Evolutionary conservation across 1,139 yeast genomes (phyloP).

Genomic region (Blastobotrys elegans): DNA sequence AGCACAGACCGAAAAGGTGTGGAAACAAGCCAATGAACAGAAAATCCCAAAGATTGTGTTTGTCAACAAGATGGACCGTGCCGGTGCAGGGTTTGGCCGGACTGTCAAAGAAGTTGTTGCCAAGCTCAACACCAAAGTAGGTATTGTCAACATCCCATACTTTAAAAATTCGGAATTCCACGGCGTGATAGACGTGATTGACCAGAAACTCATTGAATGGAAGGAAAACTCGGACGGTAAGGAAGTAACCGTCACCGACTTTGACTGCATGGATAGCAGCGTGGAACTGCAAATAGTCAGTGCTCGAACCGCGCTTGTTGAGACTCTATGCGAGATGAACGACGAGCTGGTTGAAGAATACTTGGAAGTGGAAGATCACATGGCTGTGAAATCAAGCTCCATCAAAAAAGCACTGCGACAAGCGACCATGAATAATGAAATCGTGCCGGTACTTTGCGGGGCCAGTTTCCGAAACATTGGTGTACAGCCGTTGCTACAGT

Average conservation of each 20-base stretch:
- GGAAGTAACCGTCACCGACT: constrained; percentile 46
- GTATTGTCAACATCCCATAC: constrained; percentile 74
- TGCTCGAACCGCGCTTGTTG: constrained; percentile 73
- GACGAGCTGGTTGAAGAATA: constrained; percentile 73
- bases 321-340: constrained; percentile 76
- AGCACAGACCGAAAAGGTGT: constrained; percentile 95
- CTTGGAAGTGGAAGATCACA: constrained; percentile 58
- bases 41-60: constrained; percentile 71
- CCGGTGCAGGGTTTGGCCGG: constrained; percentile 90
- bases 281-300: constrained; percentile 44
- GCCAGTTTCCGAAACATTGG: constrained; percentile 91
- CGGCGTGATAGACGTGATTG: constrained; percentile 82
- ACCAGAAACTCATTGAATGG: constrained; percentile 66
- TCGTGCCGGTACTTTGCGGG: constrained; percentile 86
- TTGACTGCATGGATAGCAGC: constrained; percentile 34
- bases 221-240: constrained; percentile 51
- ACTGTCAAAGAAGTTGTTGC: constrained; percentile 82
- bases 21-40: constrained; percentile 76
- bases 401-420: constrained; percentile 56
- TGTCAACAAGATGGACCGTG: constrained; percentile 93
- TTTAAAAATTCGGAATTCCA: constrained; percentile 52
- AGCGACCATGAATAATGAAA: constrained; percentile 52
- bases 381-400: constrained; percentile 46
- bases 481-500: constrained; percentile 89
- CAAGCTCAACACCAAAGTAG: constrained; percentile 69